phyloP scores from a whole-genome alignment of 768 basidiomycete genomes.

The Rhizopogon sp. region DNA sequence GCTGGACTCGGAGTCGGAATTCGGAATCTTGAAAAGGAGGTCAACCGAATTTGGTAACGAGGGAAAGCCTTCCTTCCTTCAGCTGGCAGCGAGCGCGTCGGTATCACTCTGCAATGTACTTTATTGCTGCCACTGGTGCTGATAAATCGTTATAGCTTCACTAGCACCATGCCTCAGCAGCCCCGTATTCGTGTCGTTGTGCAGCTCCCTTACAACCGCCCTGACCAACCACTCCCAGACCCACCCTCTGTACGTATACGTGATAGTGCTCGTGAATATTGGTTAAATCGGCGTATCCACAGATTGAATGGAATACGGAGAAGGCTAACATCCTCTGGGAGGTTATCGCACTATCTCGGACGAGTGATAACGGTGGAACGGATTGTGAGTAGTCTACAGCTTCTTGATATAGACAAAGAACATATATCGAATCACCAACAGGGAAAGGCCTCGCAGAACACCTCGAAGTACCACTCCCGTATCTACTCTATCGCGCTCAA shows the following conservation, averaged over 20 bases:
- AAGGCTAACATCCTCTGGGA: conserved; percentile 87
- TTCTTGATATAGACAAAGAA: neutral
- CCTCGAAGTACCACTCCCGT: conserved; percentile 77
- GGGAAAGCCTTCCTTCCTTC: neutral
- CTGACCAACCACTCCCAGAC: conserved; percentile 60
- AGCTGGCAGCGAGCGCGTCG: neutral
- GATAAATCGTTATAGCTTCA: neutral
- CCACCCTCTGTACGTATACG: conserved; percentile 58
- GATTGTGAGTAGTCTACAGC: conserved; percentile 56
- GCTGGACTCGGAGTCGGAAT: neutral
- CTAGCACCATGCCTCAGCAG: conserved; percentile 15
- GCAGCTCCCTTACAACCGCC: conserved; percentile 72
- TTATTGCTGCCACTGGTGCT: neutral
- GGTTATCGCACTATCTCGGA: conserved; percentile 74
- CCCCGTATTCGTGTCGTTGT: conserved; percentile 67
- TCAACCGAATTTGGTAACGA: neutral
- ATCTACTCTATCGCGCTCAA: conserved; percentile 79
- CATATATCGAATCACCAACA: conserved; percentile 22
- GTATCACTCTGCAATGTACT: neutral
- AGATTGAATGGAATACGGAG: conserved; percentile 84
- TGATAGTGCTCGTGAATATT: neutral
- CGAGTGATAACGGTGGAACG: conserved; percentile 65
- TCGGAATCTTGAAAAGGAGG: neutral
- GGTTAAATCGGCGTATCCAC: conserved; percentile 10
- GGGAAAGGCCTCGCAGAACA: conserved; percentile 83